A percentile compares a stretch with the other conserved stretches of the same genome.
phyloP scores from a whole-genome alignment of 768 basidiomycete genomes.

The Lentinula guzmanii region DNA sequence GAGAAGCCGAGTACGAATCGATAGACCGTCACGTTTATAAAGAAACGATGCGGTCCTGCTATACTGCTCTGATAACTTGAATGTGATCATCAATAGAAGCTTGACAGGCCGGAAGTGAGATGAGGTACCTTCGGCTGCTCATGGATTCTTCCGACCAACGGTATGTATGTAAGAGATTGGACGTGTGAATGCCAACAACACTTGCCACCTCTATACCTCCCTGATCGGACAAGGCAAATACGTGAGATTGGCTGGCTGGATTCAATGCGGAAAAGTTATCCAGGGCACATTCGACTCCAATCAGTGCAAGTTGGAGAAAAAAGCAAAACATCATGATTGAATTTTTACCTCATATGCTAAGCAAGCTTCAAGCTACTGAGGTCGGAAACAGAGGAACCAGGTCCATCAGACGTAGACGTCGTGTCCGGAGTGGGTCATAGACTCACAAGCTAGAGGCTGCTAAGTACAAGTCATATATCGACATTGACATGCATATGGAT shows the following conservation, averaged over 20 bases:
- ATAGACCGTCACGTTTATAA: neutral
- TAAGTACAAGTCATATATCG: no score
- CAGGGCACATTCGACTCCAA: neutral
- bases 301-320: neutral
- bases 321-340: no score
- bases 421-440: no score
- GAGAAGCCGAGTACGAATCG: neutral
- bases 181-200: neutral
- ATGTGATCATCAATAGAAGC: neutral
- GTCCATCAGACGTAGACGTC: no score
- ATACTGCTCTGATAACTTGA: neutral
- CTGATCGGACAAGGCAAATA: neutral
- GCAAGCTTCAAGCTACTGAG: no score
- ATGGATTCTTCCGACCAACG: neutral
- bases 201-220: neutral
- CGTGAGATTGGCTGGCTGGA: neutral
- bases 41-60: neutral
- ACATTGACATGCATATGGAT: no score
- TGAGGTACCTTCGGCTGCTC: conserved; percentile 1
- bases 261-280: neutral
- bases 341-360: no score
- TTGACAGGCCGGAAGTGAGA: neutral
- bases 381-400: no score
- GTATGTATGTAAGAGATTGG: neutral
- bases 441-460: no score